A percentile compares a stretch with the other conserved stretches of the same genome.
Evolutionary conservation across 305 asterid species (phyloP).

Genomic region (Salvia sclarea): DNA sequence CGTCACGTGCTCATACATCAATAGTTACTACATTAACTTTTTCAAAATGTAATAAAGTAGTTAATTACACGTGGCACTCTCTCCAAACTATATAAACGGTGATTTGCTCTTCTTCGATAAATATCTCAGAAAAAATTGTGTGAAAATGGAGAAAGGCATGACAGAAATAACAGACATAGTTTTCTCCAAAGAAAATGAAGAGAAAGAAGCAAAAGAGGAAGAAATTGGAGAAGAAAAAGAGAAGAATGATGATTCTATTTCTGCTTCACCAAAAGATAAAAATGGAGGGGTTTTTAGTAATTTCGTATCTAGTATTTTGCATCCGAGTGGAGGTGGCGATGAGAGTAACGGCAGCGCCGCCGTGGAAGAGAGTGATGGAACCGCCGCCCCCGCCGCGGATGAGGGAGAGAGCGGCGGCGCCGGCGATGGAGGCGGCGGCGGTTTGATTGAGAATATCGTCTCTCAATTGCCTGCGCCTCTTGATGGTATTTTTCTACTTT

Average conservation of each 20-base stretch:
- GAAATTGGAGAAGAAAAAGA: constrained; percentile 18
- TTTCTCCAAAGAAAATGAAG: constrained; percentile 1
- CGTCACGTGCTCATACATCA: constrained; percentile 8
- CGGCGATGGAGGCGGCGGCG: constrained; percentile 31
- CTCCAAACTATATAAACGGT: constrained; percentile 11
- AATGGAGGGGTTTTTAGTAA: constrained; percentile 37
- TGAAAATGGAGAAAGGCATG: constrained; percentile 34
- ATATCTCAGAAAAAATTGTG: neutral
- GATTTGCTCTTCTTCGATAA: neutral
- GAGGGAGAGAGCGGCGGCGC: constrained; percentile 20
- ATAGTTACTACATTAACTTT: neutral
- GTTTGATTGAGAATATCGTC: constrained; percentile 41
- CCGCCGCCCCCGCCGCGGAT: constrained; percentile 5
- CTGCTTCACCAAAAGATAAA: neutral
- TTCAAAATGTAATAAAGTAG: neutral
- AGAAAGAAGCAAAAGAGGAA: neutral
- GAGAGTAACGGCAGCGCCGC: constrained; percentile 5
- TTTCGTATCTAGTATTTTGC: constrained; percentile 39
- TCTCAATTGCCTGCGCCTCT: constrained; percentile 52
- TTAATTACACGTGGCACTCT: constrained; percentile 20
- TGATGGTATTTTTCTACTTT: constrained; percentile 34
- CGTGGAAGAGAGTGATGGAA: constrained; percentile 15
- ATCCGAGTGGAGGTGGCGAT: constrained; percentile 23
- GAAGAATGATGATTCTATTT: constrained; percentile 6
- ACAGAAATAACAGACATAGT: constrained; percentile 28